Evolutionary conservation across 2,329 filamentous ascomycete genomes (phyloP).

Genomic region (Cadophora sp.): DNA sequence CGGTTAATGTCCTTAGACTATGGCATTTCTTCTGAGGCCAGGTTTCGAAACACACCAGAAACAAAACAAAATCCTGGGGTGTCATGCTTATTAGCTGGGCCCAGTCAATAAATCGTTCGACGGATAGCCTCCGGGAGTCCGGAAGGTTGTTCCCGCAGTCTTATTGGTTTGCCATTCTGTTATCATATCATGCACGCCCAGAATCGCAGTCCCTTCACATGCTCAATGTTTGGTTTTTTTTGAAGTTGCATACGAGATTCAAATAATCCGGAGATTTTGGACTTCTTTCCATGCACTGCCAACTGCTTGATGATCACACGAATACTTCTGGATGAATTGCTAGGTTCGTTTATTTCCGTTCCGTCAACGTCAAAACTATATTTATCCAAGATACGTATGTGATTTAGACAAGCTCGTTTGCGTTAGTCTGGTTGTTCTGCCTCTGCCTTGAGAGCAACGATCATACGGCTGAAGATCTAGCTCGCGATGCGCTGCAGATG

Average conservation of each 20-base stretch:
- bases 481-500: not conserved
- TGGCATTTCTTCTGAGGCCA: not conserved
- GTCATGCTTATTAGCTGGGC: not conserved
- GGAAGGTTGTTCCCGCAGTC: slow-evolving; percentile 1
- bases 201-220: not conserved
- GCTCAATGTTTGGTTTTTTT: not conserved
- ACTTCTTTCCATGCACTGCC: not conserved
- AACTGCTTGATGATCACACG: not conserved
- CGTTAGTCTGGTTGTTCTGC: not conserved
- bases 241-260: not conserved
- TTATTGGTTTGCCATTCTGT: not conserved
- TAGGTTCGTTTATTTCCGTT: not conserved
- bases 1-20: not conserved
- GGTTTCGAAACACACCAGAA: slow-evolving; percentile 4
- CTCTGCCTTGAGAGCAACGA: not conserved
- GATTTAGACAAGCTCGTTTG: not conserved
- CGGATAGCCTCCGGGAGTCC: not conserved
- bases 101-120: slow-evolving; percentile 3
- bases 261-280: not conserved
- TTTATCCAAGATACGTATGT: not conserved
- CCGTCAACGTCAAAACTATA: not conserved
- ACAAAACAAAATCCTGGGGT: not conserved
- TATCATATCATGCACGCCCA: not conserved
- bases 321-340: not conserved
- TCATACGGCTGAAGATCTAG: not conserved